Conservation (phyloP, 768 basidiomycete genomes). For the Kwoniella sp. region DNA sequence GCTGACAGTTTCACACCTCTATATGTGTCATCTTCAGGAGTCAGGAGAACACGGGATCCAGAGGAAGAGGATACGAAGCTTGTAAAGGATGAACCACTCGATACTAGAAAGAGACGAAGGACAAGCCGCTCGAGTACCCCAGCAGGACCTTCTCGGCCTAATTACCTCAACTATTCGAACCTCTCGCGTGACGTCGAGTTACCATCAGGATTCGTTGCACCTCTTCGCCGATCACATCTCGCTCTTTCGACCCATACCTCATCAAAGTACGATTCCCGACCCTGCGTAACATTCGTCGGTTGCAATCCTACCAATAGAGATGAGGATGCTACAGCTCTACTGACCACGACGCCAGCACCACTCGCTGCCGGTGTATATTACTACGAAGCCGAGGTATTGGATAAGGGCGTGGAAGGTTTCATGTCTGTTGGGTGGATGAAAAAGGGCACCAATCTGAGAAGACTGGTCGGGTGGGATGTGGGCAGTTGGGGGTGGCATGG, state of each 20-base stretch:
- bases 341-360: slow-evolving; percentile 76
- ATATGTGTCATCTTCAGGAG: slow-evolving; percentile 9
- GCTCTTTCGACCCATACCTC: slow-evolving; percentile 14
- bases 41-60: slow-evolving; percentile 1
- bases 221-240: slow-evolving; percentile 22
- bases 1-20: slow-evolving; percentile 2
- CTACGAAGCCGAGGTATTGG: slow-evolving; percentile 83
- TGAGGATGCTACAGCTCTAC: slow-evolving; percentile 80
- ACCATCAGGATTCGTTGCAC: slow-evolving; percentile 19
- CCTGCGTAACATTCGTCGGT: slow-evolving; percentile 35
- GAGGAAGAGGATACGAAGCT: slow-evolving; percentile 6
- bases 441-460: slow-evolving; percentile 28
- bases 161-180: slow-evolving; percentile 23
- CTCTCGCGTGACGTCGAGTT: slow-evolving; percentile 4
- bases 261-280: slow-evolving; percentile 4
- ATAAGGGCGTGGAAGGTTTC: slow-evolving; percentile 74
- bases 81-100: background rate
- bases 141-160: slow-evolving; percentile 10
- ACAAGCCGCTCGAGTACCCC: background rate
- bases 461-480: slow-evolving; percentile 55
- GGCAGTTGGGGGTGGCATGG: slow-evolving; percentile 55
- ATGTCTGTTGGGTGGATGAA: slow-evolving; percentile 60
- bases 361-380: slow-evolving; percentile 89
- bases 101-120: slow-evolving; percentile 3
- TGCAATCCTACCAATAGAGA: slow-evolving; percentile 61